Evolutionary conservation across 1,284 basidiomycete species (phyloP), one percentile per base, ranked within the genome.

Genomic region (Trichosporon ovoides): DNA sequence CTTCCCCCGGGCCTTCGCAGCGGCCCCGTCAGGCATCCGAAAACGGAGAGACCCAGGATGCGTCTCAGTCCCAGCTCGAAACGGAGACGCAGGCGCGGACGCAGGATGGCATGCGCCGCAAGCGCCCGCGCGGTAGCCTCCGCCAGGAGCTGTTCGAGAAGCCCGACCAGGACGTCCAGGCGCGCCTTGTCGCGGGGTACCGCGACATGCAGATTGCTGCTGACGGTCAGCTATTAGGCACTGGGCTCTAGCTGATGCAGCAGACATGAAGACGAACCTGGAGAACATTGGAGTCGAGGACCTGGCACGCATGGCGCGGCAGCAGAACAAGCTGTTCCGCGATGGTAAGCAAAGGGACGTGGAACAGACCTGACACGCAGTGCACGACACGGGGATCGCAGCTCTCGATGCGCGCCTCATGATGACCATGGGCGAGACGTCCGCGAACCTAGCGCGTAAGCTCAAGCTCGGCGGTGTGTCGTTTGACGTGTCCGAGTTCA

Each of bases 401-500:
- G 50, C 59, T 0, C 58, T 70, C n/a, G 74, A 76, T 50, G 69
- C 73, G 22, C 63, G 64, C 34, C 53, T 76, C 6, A 58, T 76
- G 49, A 56, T 52, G 14, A 67, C 67, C 1, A 64, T 61, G 19
- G 56, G 66, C 3, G 72, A 74, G 20, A 67, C 68, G 28, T 67
- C 69, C 0, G 56, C 68, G 48, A 62, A 57, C 9, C 55, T 72
- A 14, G 73, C 76, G 7, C 68, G 75, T 20, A 69, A 71, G 56
- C 65, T 77, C 52, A 76, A 76, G 61, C 68, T 75, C 18, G 75
- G 77, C 33, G 65, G 64, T 3, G 73, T 75, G 43, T 69, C 73
- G 18, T 80, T 80, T 61, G 78, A 81, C 55, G 70, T 75, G 19
- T 78, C 79, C 56, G 78, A 79, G 56, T 78, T 78, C 52, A 58